These are phyloP conservation scores for Lagenidium sp. DNA, from an alignment of 352 stramenopile genomes.

Conservation along the genomic window DNA sequence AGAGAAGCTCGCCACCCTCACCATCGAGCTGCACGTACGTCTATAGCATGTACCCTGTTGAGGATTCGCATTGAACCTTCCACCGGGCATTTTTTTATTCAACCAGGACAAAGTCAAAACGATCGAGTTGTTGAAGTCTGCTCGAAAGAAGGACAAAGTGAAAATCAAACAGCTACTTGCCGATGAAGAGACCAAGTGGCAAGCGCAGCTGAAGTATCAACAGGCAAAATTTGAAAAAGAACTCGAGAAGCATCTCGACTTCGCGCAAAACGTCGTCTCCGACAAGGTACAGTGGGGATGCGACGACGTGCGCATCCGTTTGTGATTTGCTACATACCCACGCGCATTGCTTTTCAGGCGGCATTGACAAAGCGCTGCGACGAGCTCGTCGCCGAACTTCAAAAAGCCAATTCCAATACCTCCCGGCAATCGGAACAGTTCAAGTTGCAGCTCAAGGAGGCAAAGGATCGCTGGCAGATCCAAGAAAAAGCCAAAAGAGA, in stretches of 20 bases:
- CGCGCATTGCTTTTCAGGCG: constrained; percentile 24
- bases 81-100: not conserved
- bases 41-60: too few species aligned
- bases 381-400: constrained; percentile 56
- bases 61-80: too few species aligned
- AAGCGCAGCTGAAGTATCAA: constrained; percentile 44
- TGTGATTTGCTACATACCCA: too few species aligned
- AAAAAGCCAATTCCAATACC: constrained; percentile 32
- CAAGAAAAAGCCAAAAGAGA: constrained; percentile 66
- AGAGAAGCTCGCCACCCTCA: constrained; percentile 69
- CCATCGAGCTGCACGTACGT: constrained; percentile 70
- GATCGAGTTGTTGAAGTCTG: constrained; percentile 69
- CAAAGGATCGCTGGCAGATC: constrained; percentile 56
- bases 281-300: constrained; percentile 71
- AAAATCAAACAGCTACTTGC: constrained; percentile 48
- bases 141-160: constrained; percentile 62
- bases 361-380: constrained; percentile 62
- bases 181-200: constrained; percentile 36
- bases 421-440: constrained; percentile 45
- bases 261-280: constrained; percentile 60
- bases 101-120: constrained; percentile 76
- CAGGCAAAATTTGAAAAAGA: constrained; percentile 61
- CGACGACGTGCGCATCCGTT: too few species aligned
- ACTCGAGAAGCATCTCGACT: constrained; percentile 73
- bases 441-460: constrained; percentile 71